Conservation (phyloP, 345 rosid genomes). For the Physaria fendleri region DNA sequence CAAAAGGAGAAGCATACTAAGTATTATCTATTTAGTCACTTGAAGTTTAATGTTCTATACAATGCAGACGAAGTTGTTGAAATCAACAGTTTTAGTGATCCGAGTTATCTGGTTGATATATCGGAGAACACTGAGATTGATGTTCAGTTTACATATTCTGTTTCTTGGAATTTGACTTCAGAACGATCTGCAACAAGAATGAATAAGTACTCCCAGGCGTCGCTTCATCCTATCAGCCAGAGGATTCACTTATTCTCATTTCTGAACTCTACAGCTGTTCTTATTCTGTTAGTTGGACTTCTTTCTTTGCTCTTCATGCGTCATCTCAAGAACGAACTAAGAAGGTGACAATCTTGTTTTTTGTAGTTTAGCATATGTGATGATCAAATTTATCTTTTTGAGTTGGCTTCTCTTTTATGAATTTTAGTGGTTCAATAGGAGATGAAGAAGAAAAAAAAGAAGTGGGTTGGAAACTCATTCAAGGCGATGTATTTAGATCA, state of each 20-base stretch:
- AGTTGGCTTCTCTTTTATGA: slow-evolving; percentile 8
- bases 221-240: slow-evolving; percentile 43
- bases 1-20: slow-evolving; percentile 27
- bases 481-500: slow-evolving; percentile 61
- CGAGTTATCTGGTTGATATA: slow-evolving; percentile 55
- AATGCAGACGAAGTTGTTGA: slow-evolving; percentile 49
- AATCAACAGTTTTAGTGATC: slow-evolving; percentile 58
- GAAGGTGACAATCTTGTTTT: slow-evolving; percentile 37
- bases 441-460: slow-evolving; percentile 76
- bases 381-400: background rate
- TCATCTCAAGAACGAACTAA: slow-evolving; percentile 59
- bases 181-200: slow-evolving; percentile 47
- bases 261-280: slow-evolving; percentile 46
- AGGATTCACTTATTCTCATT: slow-evolving; percentile 70
- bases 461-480: slow-evolving; percentile 72
- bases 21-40: slow-evolving; percentile 62
- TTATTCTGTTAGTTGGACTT: slow-evolving; percentile 52
- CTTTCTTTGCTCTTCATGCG: slow-evolving; percentile 50
- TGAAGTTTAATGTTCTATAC: slow-evolving; percentile 57
- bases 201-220: slow-evolving; percentile 52
- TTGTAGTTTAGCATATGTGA: background rate
- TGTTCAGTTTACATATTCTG: slow-evolving; percentile 72
- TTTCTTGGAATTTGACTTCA: slow-evolving; percentile 59
- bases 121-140: slow-evolving; percentile 47
- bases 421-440: slow-evolving; percentile 46